Base-by-base conservation (phyloP, 2,329 filamentous ascomycete genomes). In the Clonostachys chloroleuca region DNA sequence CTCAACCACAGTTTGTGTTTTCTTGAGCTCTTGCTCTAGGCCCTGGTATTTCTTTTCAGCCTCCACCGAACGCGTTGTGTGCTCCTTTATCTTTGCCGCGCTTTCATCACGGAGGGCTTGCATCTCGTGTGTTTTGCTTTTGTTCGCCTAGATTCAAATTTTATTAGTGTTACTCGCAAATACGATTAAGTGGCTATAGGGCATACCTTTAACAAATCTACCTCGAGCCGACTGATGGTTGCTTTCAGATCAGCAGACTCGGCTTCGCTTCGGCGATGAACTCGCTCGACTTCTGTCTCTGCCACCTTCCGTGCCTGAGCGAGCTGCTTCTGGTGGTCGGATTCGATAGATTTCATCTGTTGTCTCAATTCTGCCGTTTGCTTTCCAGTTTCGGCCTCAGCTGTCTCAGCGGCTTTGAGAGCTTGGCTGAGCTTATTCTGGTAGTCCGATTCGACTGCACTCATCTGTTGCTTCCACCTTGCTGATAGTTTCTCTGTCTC, bases 211-310 rank as follows among this genome's bases (percentile, higher is more conserved):
- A 81, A 73, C 12, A 85, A 53, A 54, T 83, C 79, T 34, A 80
- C 77, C 59, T 87, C 79, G 14, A 90, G 66, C 41, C 76, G 74
- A 47, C 76, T 79, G 30, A 86, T 74, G 2, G 73, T 83, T 20
- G 75, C 76, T 56, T 78, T 77, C 12, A 88, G 63, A 51, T 85
- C 82, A n/a, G 80, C 75, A 45, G 78, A 72, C 55, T 88, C 83
- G 2, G 78, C 80, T 40, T 87, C 84, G 24, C 66, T 63, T 40
- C 76, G 67, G 30, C 72, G 68, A 46, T 70, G 69, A 4, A 69
- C 59, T 35, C 76, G 71, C 43, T 80, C 75, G 2, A 67, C 58
- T 47, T 83, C 78, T 3, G 69, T 65, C 49, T 78, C 70, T 1
- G 71, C 64, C 5, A 63, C 64, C 51, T 75, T 79, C 41, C 73